These are phyloP conservation scores for Carex pumila DNA, from an alignment of 176 grass and related monocot genomes.

Conservation along the genomic window DNA sequence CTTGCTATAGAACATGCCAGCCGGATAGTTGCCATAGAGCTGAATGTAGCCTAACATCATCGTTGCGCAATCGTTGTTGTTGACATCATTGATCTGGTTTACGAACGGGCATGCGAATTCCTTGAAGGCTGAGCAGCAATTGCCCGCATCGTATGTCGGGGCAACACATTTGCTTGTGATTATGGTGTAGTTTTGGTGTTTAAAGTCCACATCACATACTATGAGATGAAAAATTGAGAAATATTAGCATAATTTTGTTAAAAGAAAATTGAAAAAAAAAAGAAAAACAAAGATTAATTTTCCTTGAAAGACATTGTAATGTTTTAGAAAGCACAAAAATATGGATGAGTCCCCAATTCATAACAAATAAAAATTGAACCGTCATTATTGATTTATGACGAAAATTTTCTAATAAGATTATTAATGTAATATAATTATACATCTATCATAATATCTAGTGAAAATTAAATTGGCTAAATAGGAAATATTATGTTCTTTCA, in stretches of 20 bases:
- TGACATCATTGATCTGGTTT: slow-evolving; percentile 29
- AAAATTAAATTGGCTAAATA: no score
- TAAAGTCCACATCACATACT: slow-evolving; percentile 54
- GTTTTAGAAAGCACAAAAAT: slow-evolving; percentile 11
- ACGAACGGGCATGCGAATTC: slow-evolving; percentile 55
- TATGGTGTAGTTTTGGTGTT: slow-evolving; percentile 63
- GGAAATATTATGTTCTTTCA: no score
- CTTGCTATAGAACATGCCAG: slow-evolving; percentile 38
- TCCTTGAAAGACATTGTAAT: background rate
- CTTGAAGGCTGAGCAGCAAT: slow-evolving; percentile 44
- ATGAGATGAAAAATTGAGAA: background rate
- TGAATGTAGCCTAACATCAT: slow-evolving; percentile 62
- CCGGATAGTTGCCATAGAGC: slow-evolving; percentile 42
- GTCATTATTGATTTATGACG: no score
- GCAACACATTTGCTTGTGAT: slow-evolving; percentile 59
- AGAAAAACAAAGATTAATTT: background rate
- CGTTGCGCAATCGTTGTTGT: slow-evolving; percentile 34
- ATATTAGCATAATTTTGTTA: background rate
- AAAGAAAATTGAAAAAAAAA: background rate
- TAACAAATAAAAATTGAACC: no score
- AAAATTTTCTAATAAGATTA: no score
- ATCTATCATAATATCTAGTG: no score
- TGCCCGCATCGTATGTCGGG: slow-evolving; percentile 24
- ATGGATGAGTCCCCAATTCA: background rate
- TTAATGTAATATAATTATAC: no score